Base-by-base conservation (phyloP, 1,284 basidiomycete species). In the Puccinia triticina region DNA sequence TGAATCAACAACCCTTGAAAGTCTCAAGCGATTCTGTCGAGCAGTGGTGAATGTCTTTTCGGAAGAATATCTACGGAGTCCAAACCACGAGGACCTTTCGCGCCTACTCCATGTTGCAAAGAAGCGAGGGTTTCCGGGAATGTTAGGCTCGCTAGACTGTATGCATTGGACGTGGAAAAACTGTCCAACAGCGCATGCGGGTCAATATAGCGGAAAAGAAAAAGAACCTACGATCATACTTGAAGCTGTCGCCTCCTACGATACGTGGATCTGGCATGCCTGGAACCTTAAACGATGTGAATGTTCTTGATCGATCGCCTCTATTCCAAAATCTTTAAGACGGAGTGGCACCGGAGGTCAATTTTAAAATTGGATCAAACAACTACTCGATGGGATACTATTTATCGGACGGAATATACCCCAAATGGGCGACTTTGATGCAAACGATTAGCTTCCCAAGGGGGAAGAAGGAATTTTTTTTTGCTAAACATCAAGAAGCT, bases 161-260 rank as follows among this genome's bases (percentile, higher is more conserved):
- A 64, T 64, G 34, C 61, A 64, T 64, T 64, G 61, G 61, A 64
- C 11, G 34, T 64, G 29, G 34, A 64, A 64, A 14, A 64, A 64
- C 23, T 64, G 61, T 37, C 34, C 61, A n/a, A 32, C 29, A 32
- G 61, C 61, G 3, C 26, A 11, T 29, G 12, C 26, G 3, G 61
- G 8, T 32, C 26, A 64, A 37, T 64, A 64, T 26, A n/a, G 7
- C 12, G 18, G 61, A 23, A 64, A 64, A 64, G 61, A 64, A 26
- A 64, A 64, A 64, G 26, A 32, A 29, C 7, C 34, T n/a, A 64
- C 4, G 18, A 32, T 11, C 26, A 26, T 64, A 64, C 26, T 64
- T 26, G 61, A 64, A 26, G 61, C 29, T 32, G 61, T 64, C 3
- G 61, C 23, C 11, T 64, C 61, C 11, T 37, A 64, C 26, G 18